Evolutionary conservation across 1,284 basidiomycete genomes (phyloP).

Genomic region (Ganoderma sp.): DNA sequence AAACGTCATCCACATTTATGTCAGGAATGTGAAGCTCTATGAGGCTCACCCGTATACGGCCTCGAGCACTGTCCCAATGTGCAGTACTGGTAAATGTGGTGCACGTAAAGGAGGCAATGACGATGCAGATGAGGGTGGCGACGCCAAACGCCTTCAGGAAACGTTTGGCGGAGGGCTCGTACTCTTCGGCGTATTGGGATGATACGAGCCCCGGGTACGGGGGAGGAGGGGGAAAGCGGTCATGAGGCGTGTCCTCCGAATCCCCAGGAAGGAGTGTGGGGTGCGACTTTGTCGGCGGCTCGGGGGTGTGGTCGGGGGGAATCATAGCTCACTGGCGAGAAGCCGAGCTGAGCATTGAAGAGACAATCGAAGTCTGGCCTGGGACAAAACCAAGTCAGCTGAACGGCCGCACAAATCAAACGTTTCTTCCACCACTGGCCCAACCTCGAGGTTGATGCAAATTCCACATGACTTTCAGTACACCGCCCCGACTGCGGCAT

Average conservation of each 20-base stretch:
- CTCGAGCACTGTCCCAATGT: conserved; percentile 14
- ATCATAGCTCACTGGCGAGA: conserved; percentile 35
- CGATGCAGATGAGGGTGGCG: conserved; percentile 37
- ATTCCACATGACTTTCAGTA: conserved; percentile 13
- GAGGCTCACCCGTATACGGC: conserved; percentile 11
- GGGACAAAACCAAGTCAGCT: neutral
- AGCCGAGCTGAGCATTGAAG: neutral
- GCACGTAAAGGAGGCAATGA: conserved; percentile 31
- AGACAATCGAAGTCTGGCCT: neutral
- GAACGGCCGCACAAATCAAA: neutral
- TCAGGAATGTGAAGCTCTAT: no score
- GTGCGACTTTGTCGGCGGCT: conserved; percentile 31
- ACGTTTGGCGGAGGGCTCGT: conserved; percentile 32
- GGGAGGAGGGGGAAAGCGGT: conserved; percentile 27
- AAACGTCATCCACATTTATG: neutral
- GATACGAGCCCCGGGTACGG: conserved; percentile 30
- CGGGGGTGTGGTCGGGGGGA: conserved; percentile 37
- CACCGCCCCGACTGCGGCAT: conserved; percentile 23
- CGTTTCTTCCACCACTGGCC: neutral
- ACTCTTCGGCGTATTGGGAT: conserved; percentile 12
- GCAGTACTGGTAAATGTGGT: conserved; percentile 25
- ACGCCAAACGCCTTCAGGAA: conserved; percentile 39
- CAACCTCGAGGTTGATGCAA: no score
- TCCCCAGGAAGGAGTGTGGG: conserved; percentile 24
- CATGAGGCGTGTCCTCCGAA: conserved; percentile 17